Conservation (phyloP, 2,329 filamentous ascomycete species). For the Talaromyces sp. region DNA sequence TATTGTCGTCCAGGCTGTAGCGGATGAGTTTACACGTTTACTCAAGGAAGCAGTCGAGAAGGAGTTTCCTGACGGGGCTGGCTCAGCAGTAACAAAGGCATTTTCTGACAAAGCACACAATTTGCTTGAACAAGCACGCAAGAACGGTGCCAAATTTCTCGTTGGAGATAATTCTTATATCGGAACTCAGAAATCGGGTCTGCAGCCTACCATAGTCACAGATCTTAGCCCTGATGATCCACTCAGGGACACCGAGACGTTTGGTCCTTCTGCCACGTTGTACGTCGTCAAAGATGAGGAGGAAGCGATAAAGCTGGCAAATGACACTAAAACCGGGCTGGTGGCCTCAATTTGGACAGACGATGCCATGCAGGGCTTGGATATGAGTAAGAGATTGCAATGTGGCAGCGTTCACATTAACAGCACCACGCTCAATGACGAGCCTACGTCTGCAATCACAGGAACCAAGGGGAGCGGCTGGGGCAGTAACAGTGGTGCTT, state of each 20-base stretch:
- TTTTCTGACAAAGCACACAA: neutral
- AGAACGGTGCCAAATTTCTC: neutral
- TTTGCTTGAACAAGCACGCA: neutral
- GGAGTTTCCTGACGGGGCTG: neutral
- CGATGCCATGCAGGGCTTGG: neutral
- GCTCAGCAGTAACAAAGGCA: neutral
- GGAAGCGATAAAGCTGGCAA: conserved; percentile 35
- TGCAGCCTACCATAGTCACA: conserved; percentile 60
- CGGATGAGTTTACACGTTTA: neutral
- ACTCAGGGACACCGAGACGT: conserved; percentile 62
- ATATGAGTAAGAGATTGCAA: conserved; percentile 14
- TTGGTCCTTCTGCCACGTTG: conserved; percentile 64
- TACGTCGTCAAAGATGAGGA: conserved; percentile 45
- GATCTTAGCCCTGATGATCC: conserved; percentile 49
- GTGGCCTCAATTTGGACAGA: conserved; percentile 43
- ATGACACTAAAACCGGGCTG: conserved; percentile 37
- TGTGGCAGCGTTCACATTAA: neutral
- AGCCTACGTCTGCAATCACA: neutral
- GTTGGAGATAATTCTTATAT: conserved; percentile 1
- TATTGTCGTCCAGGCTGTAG: conserved; percentile 47
- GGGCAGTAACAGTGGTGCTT: neutral
- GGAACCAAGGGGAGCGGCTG: neutral
- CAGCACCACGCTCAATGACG: neutral
- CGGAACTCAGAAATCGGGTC: neutral
- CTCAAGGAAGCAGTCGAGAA: neutral